phyloP scores from a whole-genome alignment of 805 yeast species.

The Ogataea polymorpha region DNA sequence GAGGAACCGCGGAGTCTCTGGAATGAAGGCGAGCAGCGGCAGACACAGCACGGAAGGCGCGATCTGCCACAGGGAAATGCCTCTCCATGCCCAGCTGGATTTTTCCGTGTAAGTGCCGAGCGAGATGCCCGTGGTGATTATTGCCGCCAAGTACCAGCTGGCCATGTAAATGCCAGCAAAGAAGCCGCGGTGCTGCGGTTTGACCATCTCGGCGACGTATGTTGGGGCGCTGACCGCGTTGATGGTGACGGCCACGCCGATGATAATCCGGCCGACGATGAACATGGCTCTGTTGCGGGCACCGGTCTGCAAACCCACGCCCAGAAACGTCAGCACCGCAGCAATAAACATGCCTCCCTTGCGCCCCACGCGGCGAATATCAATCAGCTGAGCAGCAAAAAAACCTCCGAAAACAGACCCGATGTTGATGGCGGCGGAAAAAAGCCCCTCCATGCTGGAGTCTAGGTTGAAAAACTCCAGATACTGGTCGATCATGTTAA shows the following conservation, averaged over 20 bases:
- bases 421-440: slow-evolving; percentile 28
- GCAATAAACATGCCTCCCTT: slow-evolving; percentile 29
- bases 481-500: slow-evolving; percentile 27
- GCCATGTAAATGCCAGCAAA: slow-evolving; percentile 29
- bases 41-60: slow-evolving; percentile 26
- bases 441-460: slow-evolving; percentile 24
- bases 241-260: slow-evolving; percentile 36
- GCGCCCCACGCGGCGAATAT: slow-evolving; percentile 28
- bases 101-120: slow-evolving; percentile 26
- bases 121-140: slow-evolving; percentile 30
- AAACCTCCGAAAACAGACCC: slow-evolving; percentile 30
- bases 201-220: slow-evolving; percentile 35
- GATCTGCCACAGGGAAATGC: slow-evolving; percentile 27
- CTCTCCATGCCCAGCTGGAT: slow-evolving; percentile 33
- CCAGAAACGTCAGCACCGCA: slow-evolving; percentile 27
- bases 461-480: slow-evolving; percentile 24
- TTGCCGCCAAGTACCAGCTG: slow-evolving; percentile 30
- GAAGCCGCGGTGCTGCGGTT: slow-evolving; percentile 31
- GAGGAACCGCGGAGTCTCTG: slow-evolving; percentile 36
- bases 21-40: slow-evolving; percentile 22
- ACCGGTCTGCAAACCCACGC: slow-evolving; percentile 38
- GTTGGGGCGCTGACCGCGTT: slow-evolving; percentile 35
- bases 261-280: slow-evolving; percentile 34
- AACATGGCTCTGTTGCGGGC: slow-evolving; percentile 38
- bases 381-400: slow-evolving; percentile 24